These are phyloP conservation scores for Plasmodium gallinaceum DNA, from an alignment of 169 alveolate species.

Conservation along the genomic window DNA sequence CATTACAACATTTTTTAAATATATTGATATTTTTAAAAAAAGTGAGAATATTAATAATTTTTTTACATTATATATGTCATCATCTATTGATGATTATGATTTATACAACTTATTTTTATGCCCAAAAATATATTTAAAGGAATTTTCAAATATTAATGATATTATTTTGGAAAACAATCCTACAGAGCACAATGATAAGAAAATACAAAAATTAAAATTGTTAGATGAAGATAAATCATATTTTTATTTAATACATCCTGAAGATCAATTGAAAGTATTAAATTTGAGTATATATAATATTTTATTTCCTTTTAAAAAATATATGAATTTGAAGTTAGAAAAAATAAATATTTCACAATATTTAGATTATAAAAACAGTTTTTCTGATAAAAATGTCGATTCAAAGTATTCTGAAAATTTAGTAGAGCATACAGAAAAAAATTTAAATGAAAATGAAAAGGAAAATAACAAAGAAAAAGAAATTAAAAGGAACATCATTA, in stretches of 20 bases:
- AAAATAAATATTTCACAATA: slow-evolving; percentile 15
- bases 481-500: neutral
- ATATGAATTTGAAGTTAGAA: slow-evolving; percentile 48
- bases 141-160: slow-evolving; percentile 7
- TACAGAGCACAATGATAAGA: slow-evolving; percentile 8
- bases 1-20: slow-evolving; percentile 47
- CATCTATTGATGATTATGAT: slow-evolving; percentile 49
- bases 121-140: slow-evolving; percentile 58
- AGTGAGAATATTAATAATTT: slow-evolving; percentile 12
- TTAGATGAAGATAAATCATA: slow-evolving; percentile 48
- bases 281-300: slow-evolving; percentile 61
- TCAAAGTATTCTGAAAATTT: neutral
- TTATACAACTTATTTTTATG: slow-evolving; percentile 61
- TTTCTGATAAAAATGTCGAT: neutral
- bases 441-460: slow-evolving; percentile 50
- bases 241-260: slow-evolving; percentile 64
- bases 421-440: slow-evolving; percentile 23
- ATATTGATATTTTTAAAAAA: slow-evolving; percentile 17
- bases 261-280: slow-evolving; percentile 26
- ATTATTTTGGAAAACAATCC: slow-evolving; percentile 24
- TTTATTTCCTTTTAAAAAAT: slow-evolving; percentile 60
- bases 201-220: slow-evolving; percentile 11
- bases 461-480: neutral
- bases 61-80: slow-evolving; percentile 30
- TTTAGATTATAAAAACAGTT: slow-evolving; percentile 8